Conservation (phyloP, 495 filamentous ascomycete genomes). For the Achaetomiella virescens region DNA sequence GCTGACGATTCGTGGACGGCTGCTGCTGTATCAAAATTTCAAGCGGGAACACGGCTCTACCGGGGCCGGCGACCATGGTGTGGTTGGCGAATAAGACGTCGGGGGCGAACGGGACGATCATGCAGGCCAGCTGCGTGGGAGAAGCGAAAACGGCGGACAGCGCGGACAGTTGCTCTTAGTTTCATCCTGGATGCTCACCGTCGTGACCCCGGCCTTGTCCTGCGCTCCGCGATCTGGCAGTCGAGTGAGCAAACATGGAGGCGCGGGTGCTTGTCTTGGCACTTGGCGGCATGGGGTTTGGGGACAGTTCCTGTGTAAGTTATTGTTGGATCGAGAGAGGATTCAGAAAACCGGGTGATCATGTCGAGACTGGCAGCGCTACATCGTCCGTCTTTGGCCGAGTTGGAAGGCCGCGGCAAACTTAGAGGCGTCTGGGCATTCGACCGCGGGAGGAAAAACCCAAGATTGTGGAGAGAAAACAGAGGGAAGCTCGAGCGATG, state of each 20-base stretch:
- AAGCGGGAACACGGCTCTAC: no score
- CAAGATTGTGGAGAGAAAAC: no score
- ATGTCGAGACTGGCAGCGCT: neutral
- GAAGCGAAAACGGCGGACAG: neutral
- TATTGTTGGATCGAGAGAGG: neutral
- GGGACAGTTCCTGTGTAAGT: no score
- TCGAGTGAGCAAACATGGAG: neutral
- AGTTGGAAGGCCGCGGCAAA: neutral
- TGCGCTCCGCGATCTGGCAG: neutral
- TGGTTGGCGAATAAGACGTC: slow-evolving; percentile 10
- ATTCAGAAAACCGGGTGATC: neutral
- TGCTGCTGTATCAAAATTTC: slow-evolving; percentile 1
- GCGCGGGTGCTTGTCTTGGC: neutral
- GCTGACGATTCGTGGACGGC: neutral
- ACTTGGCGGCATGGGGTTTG: neutral
- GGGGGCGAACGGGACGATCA: slow-evolving; percentile 11
- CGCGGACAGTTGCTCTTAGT: neutral
- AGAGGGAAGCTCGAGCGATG: no score
- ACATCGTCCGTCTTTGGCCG: no score
- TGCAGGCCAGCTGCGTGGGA: slow-evolving; percentile 11
- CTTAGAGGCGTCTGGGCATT: neutral
- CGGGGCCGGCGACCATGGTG: neutral
- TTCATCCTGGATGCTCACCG: neutral
- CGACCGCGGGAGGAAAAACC: no score
- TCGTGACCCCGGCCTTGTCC: neutral